Conservation (phyloP, 139 green algal species). For the Marvania coccoides region DNA sequence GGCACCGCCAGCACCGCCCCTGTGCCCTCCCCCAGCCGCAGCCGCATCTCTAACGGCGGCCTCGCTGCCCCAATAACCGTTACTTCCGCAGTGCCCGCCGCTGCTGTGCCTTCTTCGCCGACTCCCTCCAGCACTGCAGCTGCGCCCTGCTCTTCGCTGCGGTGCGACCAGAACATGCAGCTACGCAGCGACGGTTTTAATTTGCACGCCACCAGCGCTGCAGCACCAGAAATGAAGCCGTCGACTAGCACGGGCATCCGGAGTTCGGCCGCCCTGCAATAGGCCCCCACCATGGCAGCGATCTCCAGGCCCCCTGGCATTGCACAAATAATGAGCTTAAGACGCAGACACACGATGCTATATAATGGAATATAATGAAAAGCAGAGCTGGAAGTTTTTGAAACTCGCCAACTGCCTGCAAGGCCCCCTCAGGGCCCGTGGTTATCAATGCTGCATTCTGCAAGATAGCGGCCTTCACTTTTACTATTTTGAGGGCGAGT, state of each 20-base stretch:
- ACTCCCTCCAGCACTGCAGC: slow-evolving; percentile 11
- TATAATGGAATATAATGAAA: too few relatives aligned
- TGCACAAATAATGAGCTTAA: too few relatives aligned
- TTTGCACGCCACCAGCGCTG: slow-evolving; percentile 23
- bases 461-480: slow-evolving; percentile 19
- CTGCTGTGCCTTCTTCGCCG: not conserved
- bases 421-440: not conserved
- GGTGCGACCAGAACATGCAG: slow-evolving; percentile 30
- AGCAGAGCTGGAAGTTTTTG: not conserved
- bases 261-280: not conserved
- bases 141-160: slow-evolving; percentile 30
- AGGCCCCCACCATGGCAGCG: slow-evolving; percentile 32
- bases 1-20: slow-evolving; percentile 36
- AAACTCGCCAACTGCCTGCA: slow-evolving; percentile 29
- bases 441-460: slow-evolving; percentile 11
- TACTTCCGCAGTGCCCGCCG: not conserved
- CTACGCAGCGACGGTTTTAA: slow-evolving; percentile 4
- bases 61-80: not conserved
- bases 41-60: slow-evolving; percentile 25
- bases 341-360: too few relatives aligned
- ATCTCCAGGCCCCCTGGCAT: slow-evolving; percentile 34
- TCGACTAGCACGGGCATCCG: slow-evolving; percentile 30
- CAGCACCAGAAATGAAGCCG: slow-evolving; percentile 33
- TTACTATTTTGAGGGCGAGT: slow-evolving; percentile 14
- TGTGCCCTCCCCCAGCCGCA: slow-evolving; percentile 41